Percentiles rank a stretch among this genome's conserved stretches.
These are phyloP conservation scores for Colletotrichum musicola DNA, from an alignment of 2,329 filamentous ascomycete species.

Conservation along the genomic window DNA sequence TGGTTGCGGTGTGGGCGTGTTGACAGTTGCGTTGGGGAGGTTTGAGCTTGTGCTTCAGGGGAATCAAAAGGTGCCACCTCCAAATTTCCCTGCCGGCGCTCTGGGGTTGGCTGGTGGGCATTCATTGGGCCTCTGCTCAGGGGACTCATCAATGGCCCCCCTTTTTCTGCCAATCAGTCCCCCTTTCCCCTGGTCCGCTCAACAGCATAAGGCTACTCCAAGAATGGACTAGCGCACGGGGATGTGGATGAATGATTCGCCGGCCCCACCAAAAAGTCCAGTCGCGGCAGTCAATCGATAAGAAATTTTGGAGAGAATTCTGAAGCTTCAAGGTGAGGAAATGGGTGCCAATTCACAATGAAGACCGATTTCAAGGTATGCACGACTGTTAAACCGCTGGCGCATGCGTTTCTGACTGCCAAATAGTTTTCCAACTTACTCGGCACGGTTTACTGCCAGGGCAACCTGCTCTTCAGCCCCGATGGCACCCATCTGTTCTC, in stretches of 20 bases:
- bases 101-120: slow-evolving; percentile 35
- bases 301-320: slow-evolving; percentile 41
- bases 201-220: slow-evolving; percentile 9
- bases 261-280: slow-evolving; percentile 48
- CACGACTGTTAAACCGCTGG: slow-evolving; percentile 6
- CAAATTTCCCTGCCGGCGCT: slow-evolving; percentile 40
- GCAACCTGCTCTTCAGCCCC: slow-evolving; percentile 95
- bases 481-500: slow-evolving; percentile 97
- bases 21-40: slow-evolving; percentile 38
- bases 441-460: slow-evolving; percentile 97
- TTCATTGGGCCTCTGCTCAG: slow-evolving; percentile 36
- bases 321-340: slow-evolving; percentile 32
- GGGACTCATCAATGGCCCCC: slow-evolving; percentile 40
- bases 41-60: slow-evolving; percentile 43
- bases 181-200: slow-evolving; percentile 34
- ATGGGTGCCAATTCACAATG: slow-evolving; percentile 73
- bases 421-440: slow-evolving; percentile 94
- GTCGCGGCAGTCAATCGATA: slow-evolving; percentile 49
- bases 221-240: not conserved
- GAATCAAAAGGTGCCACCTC: slow-evolving; percentile 42
- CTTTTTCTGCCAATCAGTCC: slow-evolving; percentile 41
- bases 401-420: slow-evolving; percentile 6
- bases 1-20: slow-evolving; percentile 39
- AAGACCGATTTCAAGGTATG: slow-evolving; percentile 98
- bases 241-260: slow-evolving; percentile 51